Percentiles rank a stretch among this genome's conserved stretches.
These are phyloP conservation scores for Plantago ovata DNA, from an alignment of 257 asterid species.

Conservation along the genomic window DNA sequence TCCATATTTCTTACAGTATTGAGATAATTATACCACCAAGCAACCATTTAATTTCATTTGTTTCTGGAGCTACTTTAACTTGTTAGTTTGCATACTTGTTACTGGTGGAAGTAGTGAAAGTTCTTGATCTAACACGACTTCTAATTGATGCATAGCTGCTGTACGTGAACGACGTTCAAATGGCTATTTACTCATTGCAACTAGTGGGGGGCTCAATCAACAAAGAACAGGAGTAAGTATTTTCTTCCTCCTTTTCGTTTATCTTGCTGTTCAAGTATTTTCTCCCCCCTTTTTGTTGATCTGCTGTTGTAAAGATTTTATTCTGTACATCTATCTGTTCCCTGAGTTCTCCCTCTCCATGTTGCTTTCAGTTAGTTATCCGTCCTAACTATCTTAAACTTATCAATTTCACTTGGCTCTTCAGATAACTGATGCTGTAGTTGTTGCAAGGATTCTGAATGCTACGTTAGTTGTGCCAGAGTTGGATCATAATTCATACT, in stretches of 20 bases:
- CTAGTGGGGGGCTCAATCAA: slow-evolving; percentile 98
- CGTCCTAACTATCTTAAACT: slow-evolving; percentile 18
- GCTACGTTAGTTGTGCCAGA: slow-evolving; percentile 96
- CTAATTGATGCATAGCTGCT: slow-evolving; percentile 55
- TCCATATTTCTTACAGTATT: not conserved
- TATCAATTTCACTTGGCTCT: slow-evolving; percentile 23
- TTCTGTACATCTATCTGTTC: slow-evolving; percentile 7
- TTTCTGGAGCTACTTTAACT: slow-evolving; percentile 19
- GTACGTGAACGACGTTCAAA: slow-evolving; percentile 70
- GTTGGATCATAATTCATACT: slow-evolving; percentile 90
- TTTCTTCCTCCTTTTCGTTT: slow-evolving; percentile 17
- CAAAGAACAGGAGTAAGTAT: slow-evolving; percentile 94
- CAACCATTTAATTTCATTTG: slow-evolving; percentile 11
- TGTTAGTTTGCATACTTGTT: slow-evolving; percentile 9
- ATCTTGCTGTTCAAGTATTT: slow-evolving; percentile 9
- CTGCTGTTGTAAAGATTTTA: not conserved
- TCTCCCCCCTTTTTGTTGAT: slow-evolving; percentile 2
- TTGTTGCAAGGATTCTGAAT: slow-evolving; percentile 89
- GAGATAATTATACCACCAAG: not conserved
- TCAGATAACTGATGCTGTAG: slow-evolving; percentile 99
- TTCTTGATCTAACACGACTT: slow-evolving; percentile 25
- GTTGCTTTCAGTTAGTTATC: slow-evolving; percentile 17
- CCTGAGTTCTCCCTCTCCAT: slow-evolving; percentile 13
- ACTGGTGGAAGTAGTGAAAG: slow-evolving; percentile 13
- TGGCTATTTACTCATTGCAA: slow-evolving; percentile 94